A percentile compares a stretch with the other conserved stretches of the same genome.
These are phyloP conservation scores for Hygrocybe punicea DNA, from an alignment of 768 basidiomycete species.

Conservation along the genomic window DNA sequence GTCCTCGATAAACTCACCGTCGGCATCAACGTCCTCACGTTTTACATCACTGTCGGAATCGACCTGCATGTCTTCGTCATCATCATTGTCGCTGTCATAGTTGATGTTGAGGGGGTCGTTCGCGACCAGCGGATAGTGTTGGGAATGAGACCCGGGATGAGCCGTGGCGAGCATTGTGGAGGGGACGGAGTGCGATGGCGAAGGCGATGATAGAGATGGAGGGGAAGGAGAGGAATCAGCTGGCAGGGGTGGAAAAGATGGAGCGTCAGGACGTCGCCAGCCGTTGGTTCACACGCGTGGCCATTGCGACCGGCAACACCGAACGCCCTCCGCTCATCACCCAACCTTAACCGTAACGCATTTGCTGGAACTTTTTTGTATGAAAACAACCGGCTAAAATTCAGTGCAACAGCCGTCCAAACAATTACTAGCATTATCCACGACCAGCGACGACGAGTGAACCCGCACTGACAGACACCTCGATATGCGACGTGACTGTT, in stretches of 20 bases:
- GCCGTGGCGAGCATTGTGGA: constrained; percentile 23
- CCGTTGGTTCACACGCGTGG: constrained; percentile 8
- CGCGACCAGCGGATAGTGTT: constrained; percentile 15
- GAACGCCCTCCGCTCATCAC: constrained; percentile 10
- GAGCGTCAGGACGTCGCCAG: constrained; percentile 8
- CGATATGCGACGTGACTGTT: background rate
- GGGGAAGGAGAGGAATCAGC: background rate
- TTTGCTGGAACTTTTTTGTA: background rate
- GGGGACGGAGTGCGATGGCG: constrained; percentile 26
- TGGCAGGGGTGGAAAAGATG: constrained; percentile 6
- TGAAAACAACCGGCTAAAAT: background rate
- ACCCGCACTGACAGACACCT: background rate
- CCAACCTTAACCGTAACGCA: background rate
- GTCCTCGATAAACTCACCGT: constrained; percentile 60
- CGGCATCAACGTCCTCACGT: constrained; percentile 58
- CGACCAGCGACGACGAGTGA: background rate
- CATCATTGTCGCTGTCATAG: constrained; percentile 54
- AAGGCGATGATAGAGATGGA: background rate
- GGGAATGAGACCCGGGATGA: constrained; percentile 14
- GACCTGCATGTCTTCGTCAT: constrained; percentile 64
- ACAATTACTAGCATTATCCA: background rate
- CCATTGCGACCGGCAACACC: constrained; percentile 10
- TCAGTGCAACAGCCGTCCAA: background rate
- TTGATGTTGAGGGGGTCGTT: constrained; percentile 47
- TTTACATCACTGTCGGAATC: constrained; percentile 56